Base-by-base conservation (phyloP, 2,329 filamentous ascomycete species). In the Chalara sp. region DNA sequence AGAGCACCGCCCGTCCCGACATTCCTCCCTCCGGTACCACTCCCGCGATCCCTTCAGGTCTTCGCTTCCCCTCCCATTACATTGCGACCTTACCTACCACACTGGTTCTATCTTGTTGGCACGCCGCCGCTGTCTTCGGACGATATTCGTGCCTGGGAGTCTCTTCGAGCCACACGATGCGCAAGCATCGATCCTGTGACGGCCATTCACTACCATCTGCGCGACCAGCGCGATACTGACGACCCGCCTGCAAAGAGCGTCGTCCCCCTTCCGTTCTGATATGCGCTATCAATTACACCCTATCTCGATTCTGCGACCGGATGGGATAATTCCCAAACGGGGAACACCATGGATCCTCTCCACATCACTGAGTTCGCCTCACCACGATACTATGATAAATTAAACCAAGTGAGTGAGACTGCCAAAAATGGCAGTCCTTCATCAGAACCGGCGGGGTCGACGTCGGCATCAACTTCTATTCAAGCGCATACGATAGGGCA, bases 361-460 rank as follows among this genome's bases (percentile, higher is more conserved):
- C 80, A 83, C 57, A 73, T 81, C 55, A 83, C 81, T 53, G 81
- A 85, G 65, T 85, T 85, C 68, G 81, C 80, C 54, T 85, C 81
- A 43, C 73, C 79, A 66, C 78, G 78, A 56, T 85, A 82, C 63
- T 80, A 83, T 57, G 75, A 76, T 49, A 85, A 85, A 67, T 66
- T 84, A 54, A 74, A 70, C 51, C 76, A 81, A 67, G 74, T 70
- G 59, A 78, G 68, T 64, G 73, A 57, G 64, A 68, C 56, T 69
- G 70, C 50, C 51, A 59, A 47, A 66, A 72, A 59, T 65, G 67
- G 47, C 65, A 67, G 55, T 8, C 44, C 55, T 21, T 43, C 51
- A 13, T 47, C 53, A 52, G 65, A 39, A 33, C 21, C 68, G 35
- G 67, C 67, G 33, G 64, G 65, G 12, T 29, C 53, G 11, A 41